phyloP scores from a whole-genome alignment of 164 flowering plant species.

The Magnolia officinalis region DNA sequence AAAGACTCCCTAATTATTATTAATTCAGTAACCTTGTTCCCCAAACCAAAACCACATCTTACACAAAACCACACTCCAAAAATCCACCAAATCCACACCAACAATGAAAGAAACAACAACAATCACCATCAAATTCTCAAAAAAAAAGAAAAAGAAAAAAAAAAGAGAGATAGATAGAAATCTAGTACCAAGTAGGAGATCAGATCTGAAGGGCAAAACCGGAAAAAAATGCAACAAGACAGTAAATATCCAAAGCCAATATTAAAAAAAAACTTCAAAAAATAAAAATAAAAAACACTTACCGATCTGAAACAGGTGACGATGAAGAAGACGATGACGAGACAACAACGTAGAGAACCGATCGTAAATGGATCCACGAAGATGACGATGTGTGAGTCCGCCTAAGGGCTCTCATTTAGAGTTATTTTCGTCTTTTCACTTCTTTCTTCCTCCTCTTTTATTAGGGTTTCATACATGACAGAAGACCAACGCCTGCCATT shows the following conservation, averaged over 20 bases:
- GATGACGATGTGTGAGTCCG: conserved; percentile 56
- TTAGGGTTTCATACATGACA: neutral
- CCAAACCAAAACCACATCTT: neutral
- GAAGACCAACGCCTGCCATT: neutral
- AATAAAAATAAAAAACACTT: conserved; percentile 28
- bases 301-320: conserved; percentile 70
- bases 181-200: neutral
- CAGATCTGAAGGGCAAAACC: conserved; percentile 12
- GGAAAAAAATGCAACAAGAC: neutral
- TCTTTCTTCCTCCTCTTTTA: neutral
- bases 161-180: neutral
- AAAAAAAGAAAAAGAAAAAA: neutral
- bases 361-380: conserved; percentile 77
- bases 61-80: neutral
- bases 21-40: neutral
- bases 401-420: conserved; percentile 73
- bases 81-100: conserved; percentile 1
- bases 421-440: neutral
- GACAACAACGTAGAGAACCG: conserved; percentile 73
- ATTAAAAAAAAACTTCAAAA: neutral
- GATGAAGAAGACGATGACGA: conserved; percentile 17
- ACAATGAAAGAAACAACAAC: neutral
- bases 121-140: neutral
- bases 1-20: too few species aligned
- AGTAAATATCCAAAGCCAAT: neutral